Conservation (phyloP, 495 filamentous ascomycete genomes). For the Aspergillus heteromorphus region DNA sequence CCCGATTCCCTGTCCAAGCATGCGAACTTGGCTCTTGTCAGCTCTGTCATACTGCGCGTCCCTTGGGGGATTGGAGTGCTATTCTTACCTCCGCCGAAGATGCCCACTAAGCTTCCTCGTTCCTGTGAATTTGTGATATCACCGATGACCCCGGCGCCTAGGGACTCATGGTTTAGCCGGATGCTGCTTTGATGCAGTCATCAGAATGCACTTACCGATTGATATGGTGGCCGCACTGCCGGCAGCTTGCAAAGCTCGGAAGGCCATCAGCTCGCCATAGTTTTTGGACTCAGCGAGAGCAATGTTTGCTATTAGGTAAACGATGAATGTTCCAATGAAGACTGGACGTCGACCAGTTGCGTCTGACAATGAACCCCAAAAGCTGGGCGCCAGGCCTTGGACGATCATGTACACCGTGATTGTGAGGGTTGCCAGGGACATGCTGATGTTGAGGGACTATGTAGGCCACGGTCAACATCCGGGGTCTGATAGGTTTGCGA, state of each 20-base stretch:
- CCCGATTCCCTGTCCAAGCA: conserved; percentile 51
- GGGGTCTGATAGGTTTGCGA: conserved; percentile 15
- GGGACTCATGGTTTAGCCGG: neutral
- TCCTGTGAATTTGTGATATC: conserved; percentile 36
- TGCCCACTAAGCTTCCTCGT: conserved; percentile 35
- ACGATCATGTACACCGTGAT: conserved; percentile 43
- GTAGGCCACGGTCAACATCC: neutral
- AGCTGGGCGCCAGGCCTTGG: conserved; percentile 40
- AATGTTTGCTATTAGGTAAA: conserved; percentile 52
- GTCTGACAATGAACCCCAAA: conserved; percentile 43
- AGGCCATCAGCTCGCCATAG: conserved; percentile 56
- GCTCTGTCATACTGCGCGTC: neutral
- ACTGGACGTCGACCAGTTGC: conserved; percentile 34
- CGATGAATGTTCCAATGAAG: conserved; percentile 34
- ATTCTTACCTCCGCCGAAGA: conserved; percentile 33
- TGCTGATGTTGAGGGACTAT: conserved; percentile 20
- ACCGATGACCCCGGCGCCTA: conserved; percentile 35
- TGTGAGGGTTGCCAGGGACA: conserved; percentile 32
- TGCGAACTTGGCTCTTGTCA: conserved; percentile 23
- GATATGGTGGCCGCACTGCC: conserved; percentile 52
- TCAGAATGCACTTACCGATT: conserved; percentile 23
- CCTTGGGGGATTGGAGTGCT: neutral
- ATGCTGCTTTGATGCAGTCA: neutral
- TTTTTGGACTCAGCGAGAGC: conserved; percentile 57
- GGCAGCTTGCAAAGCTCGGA: conserved; percentile 59